A percentile compares a stretch with the other conserved stretches of the same genome.
These are phyloP conservation scores for Effrenium voratum DNA, from an alignment of 73 alveolate genomes.

Conservation along the genomic window DNA sequence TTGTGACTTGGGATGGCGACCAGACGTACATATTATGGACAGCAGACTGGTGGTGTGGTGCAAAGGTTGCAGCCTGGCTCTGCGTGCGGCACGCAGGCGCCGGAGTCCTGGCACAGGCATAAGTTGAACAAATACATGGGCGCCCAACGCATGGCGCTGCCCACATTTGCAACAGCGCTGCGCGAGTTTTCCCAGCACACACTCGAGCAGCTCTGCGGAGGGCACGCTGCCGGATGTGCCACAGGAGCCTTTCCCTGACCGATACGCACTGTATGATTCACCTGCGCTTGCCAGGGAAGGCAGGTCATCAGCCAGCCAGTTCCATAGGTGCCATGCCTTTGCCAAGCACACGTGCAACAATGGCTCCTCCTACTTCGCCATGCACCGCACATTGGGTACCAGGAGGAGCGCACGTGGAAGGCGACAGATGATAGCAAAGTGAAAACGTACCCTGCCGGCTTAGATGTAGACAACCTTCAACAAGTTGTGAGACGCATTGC, in stretches of 20 bases:
- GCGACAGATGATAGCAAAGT: not conserved
- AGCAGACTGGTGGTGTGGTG: not conserved
- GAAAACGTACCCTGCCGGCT: too few species aligned
- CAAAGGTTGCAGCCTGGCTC: constrained; percentile 1
- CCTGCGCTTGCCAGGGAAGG: not conserved
- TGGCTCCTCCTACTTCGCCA: not conserved
- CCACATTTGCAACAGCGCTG: not conserved
- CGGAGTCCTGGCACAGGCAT: constrained; percentile 2
- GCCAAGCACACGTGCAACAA: not conserved
- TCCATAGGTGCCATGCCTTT: not conserved
- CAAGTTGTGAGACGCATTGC: not conserved
- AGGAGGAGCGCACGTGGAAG: not conserved
- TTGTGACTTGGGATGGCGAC: too few species aligned
- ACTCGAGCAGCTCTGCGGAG: not conserved
- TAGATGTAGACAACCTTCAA: not conserved
- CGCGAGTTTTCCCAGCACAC: not conserved
- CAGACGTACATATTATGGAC: too few species aligned
- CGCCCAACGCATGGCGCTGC: not conserved
- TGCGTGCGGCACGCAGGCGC: constrained; percentile 4
- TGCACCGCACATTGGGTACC: constrained; percentile 16
- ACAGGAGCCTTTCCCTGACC: not conserved
- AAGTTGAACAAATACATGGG: not conserved
- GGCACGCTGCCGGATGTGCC: not conserved
- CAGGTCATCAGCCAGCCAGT: not conserved
- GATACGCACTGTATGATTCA: not conserved